phyloP scores from a whole-genome alignment of 805 yeast genomes.

The Ogataea paraovalis region DNA sequence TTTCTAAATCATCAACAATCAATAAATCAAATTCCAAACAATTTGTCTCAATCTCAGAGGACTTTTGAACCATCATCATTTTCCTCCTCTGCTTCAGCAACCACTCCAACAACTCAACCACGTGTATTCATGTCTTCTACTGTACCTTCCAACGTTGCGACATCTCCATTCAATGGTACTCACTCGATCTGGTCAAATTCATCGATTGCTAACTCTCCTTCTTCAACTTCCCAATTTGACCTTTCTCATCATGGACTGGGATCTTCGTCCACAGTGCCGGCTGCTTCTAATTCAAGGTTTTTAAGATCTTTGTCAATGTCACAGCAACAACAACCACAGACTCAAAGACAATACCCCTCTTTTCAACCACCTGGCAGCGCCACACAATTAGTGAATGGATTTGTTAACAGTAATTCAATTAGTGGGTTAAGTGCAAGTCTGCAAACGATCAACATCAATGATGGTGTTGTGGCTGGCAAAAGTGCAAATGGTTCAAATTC shows the following conservation, averaged over 20 bases:
- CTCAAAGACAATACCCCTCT: slow-evolving; percentile 6
- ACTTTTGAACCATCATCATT: slow-evolving; percentile 7
- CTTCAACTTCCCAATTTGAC: slow-evolving; percentile 5
- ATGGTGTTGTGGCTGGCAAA: neutral
- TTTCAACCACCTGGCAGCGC: neutral
- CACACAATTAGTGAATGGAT: neutral
- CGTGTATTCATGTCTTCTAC: slow-evolving; percentile 10
- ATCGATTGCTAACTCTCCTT: slow-evolving; percentile 9
- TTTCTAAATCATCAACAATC: neutral
- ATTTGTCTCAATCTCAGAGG: slow-evolving; percentile 3
- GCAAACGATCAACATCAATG: neutral
- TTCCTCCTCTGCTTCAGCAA: slow-evolving; percentile 4
- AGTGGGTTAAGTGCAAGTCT: neutral
- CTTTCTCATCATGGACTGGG: neutral
- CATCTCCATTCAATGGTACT: slow-evolving; percentile 23
- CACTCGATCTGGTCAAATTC: slow-evolving; percentile 22
- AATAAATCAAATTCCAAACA: neutral
- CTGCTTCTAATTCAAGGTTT: slow-evolving; percentile 7
- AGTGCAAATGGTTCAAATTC: neutral
- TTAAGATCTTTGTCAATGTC: slow-evolving; percentile 11
- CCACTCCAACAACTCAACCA: slow-evolving; percentile 5
- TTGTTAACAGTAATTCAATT: neutral
- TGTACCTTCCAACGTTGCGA: slow-evolving; percentile 15
- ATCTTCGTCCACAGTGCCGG: neutral
- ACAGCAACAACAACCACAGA: slow-evolving; percentile 6